A percentile compares a stretch with the other conserved stretches of the same genome.
Evolutionary conservation across 805 yeast species (phyloP).

Genomic region (Metschnikowia gelsemii): DNA sequence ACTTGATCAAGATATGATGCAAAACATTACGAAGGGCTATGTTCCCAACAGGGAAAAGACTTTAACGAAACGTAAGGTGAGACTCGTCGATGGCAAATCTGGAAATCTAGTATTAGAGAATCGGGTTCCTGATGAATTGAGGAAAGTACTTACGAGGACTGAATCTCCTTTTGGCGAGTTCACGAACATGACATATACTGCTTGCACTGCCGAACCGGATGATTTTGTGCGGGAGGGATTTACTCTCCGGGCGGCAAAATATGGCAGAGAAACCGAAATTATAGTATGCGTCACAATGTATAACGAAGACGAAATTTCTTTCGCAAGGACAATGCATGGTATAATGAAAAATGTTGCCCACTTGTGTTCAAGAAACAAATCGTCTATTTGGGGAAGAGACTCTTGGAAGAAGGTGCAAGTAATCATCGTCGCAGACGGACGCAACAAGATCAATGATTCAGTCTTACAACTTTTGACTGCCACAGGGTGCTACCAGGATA

Average conservation of each 20-base stretch:
- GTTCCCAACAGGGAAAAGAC: conserved; percentile 68
- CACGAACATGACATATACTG: conserved; percentile 94
- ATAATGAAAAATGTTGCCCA: conserved; percentile 92
- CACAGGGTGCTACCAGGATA: conserved; percentile 95
- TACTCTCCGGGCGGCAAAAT: conserved; percentile 79
- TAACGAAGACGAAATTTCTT: conserved; percentile 86
- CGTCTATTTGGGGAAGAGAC: conserved; percentile 92
- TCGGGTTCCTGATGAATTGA: conserved; percentile 87
- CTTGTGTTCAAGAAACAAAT: conserved; percentile 73
- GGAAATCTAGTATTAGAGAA: conserved; percentile 90
- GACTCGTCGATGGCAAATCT: conserved; percentile 56
- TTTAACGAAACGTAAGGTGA: conserved; percentile 67
- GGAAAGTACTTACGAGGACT: conserved; percentile 79
- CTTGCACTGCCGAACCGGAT: conserved; percentile 92
- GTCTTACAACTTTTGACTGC: conserved; percentile 88
- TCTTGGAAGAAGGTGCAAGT: conserved; percentile 98
- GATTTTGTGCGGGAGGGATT: conserved; percentile 78
- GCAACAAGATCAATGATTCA: conserved; percentile 81
- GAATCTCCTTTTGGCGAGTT: conserved; percentile 82
- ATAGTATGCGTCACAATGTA: conserved; percentile 95
- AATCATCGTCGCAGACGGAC: conserved; percentile 88
- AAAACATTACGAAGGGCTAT: conserved; percentile 39
- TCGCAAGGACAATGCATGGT: conserved; percentile 92
- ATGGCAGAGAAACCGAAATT: conserved; percentile 87
- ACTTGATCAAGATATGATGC: conserved; percentile 49